phyloP scores from a whole-genome alignment of 192 early-diverging fungal genomes.

The Coemansia javaensis region DNA sequence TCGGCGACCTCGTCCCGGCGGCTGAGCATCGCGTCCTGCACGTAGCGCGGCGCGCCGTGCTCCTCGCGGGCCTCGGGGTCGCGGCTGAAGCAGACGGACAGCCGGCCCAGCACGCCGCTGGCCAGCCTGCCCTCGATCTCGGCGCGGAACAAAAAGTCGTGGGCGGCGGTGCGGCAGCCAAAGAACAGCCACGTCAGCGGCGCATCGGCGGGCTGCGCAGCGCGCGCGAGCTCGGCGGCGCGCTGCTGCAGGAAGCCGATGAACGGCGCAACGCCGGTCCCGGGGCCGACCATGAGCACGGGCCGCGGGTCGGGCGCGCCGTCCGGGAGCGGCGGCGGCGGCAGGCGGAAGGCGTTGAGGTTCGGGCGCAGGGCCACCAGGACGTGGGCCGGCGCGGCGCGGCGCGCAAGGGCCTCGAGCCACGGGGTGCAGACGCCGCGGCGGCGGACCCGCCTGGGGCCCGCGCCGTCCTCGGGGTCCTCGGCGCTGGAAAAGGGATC shows the following conservation, averaged over 20 bases:
- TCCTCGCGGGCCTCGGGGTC: conserved; percentile 51
- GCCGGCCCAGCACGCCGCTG: conserved; percentile 52
- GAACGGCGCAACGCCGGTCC: conserved; percentile 95
- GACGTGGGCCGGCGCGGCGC: conserved; percentile 10
- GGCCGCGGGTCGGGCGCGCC: conserved; percentile 51
- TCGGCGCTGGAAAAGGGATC: conserved; percentile 27
- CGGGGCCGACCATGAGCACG: conserved; percentile 84
- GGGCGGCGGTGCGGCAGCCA: conserved; percentile 67
- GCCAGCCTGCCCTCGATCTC: conserved; percentile 54
- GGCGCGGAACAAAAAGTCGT: conserved; percentile 66
- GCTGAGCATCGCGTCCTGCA: conserved; percentile 73
- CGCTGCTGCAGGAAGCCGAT: conserved; percentile 83
- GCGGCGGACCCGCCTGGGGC: conserved; percentile 24
- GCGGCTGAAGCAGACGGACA: conserved; percentile 67
- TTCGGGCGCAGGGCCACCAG: conserved; percentile 59
- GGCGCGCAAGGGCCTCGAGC: conserved; percentile 60
- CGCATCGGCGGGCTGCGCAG: background rate
- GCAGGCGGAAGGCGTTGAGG: conserved; percentile 64
- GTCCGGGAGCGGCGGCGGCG: conserved; percentile 10
- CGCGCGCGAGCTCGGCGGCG: conserved; percentile 36
- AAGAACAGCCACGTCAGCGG: conserved; percentile 63
- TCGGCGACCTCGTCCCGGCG: conserved; percentile 55
- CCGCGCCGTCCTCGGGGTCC: conserved; percentile 1
- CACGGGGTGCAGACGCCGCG: conserved; percentile 77
- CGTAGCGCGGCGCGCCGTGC: conserved; percentile 57